phyloP scores from a whole-genome alignment of 208 protist species.

The Trypanosoma brucei region DNA sequence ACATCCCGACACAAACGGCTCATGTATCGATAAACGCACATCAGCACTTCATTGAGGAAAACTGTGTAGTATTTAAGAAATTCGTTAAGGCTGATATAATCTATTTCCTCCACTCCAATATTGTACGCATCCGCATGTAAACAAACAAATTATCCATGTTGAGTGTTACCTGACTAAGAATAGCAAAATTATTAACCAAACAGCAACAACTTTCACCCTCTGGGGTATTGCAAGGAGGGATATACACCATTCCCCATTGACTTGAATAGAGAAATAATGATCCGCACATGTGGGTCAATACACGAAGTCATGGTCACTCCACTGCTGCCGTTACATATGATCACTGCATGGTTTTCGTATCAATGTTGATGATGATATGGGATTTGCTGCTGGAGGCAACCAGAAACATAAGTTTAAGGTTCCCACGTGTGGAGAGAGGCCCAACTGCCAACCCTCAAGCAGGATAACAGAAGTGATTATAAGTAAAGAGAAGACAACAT shows the following conservation, averaged over 20 bases:
- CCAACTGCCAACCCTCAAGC: background rate
- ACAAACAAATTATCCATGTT: conserved; percentile 89
- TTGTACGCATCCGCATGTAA: conserved; percentile 66
- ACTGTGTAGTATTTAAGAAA: conserved; percentile 75
- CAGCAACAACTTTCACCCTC: conserved; percentile 97
- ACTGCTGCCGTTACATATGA: conserved; percentile 38
- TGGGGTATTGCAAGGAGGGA: conserved; percentile 97
- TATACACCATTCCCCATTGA: conserved; percentile 99
- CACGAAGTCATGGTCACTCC: conserved; percentile 22
- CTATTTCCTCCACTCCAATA: conserved; percentile 81
- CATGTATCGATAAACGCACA: conserved; percentile 84
- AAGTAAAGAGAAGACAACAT: background rate
- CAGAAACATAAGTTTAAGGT: conserved; percentile 52
- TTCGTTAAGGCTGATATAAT: conserved; percentile 60
- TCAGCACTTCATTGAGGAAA: conserved; percentile 78
- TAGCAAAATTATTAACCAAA: conserved; percentile 99
- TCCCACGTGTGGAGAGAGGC: background rate
- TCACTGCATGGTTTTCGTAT: conserved; percentile 39
- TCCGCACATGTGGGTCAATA: conserved; percentile 51
- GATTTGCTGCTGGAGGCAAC: conserved; percentile 45
- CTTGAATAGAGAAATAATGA: conserved; percentile 79
- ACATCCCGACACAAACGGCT: conserved; percentile 71
- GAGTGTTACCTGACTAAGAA: conserved; percentile 97
- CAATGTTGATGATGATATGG: conserved; percentile 43
- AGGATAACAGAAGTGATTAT: conserved; percentile 1